Evolutionary conservation across 345 rosid species (phyloP), one percentile per base, ranked within the genome.

Genomic region (Ceriops tagal): DNA sequence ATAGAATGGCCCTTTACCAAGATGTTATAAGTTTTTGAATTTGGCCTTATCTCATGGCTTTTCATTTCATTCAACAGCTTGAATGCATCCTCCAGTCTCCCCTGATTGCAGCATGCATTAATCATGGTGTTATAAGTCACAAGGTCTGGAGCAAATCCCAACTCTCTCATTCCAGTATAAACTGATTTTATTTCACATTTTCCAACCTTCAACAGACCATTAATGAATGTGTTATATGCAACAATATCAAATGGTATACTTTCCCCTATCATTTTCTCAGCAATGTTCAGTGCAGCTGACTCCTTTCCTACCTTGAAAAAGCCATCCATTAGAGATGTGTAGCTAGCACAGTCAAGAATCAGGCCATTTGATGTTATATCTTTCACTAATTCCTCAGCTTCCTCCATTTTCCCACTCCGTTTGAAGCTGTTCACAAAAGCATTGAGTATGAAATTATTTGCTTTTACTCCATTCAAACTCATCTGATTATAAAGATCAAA

Each of bases 251-350:
- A 82, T 19, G 81, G 78, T 64, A 85, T 80, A 62, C 76, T 78
- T 69, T 83, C 87, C 80, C 83, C 77, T 18, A 64, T 78, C 98
- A 91, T 88, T 79, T 87, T 89, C 78, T 88, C 87, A 57, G 84
- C 90, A 72, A 88, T 77, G 59, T 64, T 70, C n/a, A 88, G 76
- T 60, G 95, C 98, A 79, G 80, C 85, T 5, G 85, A 81, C 71
- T 87, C 95, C 24, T 83, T 83, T 67, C 95, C 90, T 32, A 58
- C 85, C 83, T 86, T 93, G 73, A 91, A 91, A 81, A 87, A 85
- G 56, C 88, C 90, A 79, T 93, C 98, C 88, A 89, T 91, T 30
- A 89, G 69, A 79, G 97, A 89, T 16, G 97, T 93, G 82, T 89
- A 93, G 79, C 88, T 91, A 72, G 91, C 84, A 64, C 34, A 82